Conservation (phyloP, 768 basidiomycete genomes). For the Boletus patriciae region DNA sequence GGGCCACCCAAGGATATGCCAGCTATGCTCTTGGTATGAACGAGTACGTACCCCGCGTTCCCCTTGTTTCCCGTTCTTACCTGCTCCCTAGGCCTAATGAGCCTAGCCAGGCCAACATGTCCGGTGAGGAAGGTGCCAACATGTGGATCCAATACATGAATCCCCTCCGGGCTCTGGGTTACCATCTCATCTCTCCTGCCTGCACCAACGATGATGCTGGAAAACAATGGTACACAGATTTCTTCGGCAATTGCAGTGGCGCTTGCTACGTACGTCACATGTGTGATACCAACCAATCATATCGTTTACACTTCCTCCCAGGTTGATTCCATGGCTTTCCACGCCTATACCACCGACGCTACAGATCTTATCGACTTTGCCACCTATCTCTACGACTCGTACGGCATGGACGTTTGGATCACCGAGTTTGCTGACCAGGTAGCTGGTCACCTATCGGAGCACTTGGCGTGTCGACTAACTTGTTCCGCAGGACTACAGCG, state of each 20-base stretch:
- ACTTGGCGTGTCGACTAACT: background rate
- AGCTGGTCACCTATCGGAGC: background rate
- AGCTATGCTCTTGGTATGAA: constrained; percentile 60
- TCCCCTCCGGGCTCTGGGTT: constrained; percentile 57
- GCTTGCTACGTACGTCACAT: constrained; percentile 50
- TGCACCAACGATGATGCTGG: constrained; percentile 62
- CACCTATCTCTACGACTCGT: constrained; percentile 44
- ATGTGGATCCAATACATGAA: constrained; percentile 65
- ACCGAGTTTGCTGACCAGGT: constrained; percentile 77
- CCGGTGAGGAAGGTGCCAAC: too few relatives aligned
- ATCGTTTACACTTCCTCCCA: constrained; percentile 25
- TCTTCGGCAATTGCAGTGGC: constrained; percentile 48
- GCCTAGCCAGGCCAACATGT: too few relatives aligned
- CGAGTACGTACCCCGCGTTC: constrained; percentile 51
- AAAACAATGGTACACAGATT: constrained; percentile 68
- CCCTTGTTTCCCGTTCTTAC: constrained; percentile 6
- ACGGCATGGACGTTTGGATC: constrained; percentile 45
- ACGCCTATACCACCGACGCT: constrained; percentile 63
- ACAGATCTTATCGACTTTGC: constrained; percentile 54
- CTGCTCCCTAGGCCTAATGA: constrained; percentile 61
- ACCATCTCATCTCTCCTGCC: constrained; percentile 63
- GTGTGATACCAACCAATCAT: background rate
- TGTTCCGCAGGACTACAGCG: constrained; percentile 51
- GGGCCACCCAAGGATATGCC: too few relatives aligned
- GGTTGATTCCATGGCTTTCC: constrained; percentile 59